Conservation (phyloP, 176 grass and related monocot species). For the Rhynchospora breviuscula region DNA sequence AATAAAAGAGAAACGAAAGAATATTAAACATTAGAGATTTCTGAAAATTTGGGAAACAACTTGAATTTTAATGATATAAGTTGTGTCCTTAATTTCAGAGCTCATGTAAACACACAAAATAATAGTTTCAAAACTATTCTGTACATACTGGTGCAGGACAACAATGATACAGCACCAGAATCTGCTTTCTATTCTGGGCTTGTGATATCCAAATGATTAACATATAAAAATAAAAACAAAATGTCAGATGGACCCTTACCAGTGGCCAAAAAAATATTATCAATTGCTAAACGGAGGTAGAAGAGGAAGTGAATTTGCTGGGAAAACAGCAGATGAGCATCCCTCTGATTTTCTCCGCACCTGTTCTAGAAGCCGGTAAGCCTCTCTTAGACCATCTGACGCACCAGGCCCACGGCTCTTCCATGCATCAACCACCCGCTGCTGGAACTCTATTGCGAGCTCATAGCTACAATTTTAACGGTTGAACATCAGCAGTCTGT, state of each 20-base stretch:
- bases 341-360: constrained; percentile 15
- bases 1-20: background rate
- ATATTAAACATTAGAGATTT: background rate
- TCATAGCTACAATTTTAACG: constrained; percentile 18
- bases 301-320: constrained; percentile 16
- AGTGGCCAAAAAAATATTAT: background rate
- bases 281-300: background rate
- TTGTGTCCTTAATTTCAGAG: background rate
- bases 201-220: constrained; percentile 2
- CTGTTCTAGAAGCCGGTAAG: constrained; percentile 5
- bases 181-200: background rate
- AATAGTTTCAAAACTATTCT: background rate
- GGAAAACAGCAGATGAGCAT: constrained; percentile 6
- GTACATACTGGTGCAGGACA: background rate
- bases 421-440: constrained; percentile 2
- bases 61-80: background rate
- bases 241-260: constrained; percentile 8
- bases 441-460: constrained; percentile 14
- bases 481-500: background rate
- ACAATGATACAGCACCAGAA: background rate
- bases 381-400: constrained; percentile 14
- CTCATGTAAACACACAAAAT: background rate
- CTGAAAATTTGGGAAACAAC: background rate
- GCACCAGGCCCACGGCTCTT: background rate
- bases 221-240: background rate